Evolutionary conservation across 106 monocot genomes (phyloP).

Genomic region (Agapanthus africanus): DNA sequence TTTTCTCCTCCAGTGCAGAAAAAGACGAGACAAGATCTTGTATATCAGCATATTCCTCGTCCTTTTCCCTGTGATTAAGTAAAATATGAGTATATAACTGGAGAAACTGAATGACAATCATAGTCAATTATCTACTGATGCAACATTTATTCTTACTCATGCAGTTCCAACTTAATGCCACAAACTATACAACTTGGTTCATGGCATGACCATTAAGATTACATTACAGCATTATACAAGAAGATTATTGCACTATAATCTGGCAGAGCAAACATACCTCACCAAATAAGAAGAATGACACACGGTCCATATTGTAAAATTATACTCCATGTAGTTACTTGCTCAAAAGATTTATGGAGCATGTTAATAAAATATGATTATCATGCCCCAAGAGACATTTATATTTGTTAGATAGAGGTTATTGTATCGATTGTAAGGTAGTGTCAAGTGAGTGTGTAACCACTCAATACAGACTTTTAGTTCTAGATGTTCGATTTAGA

Average conservation of each 20-base stretch:
- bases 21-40: slow-evolving; percentile 69
- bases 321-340: neutral
- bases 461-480: too few species aligned
- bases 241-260: neutral
- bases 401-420: too few species aligned
- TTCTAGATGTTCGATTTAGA: too few species aligned
- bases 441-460: too few species aligned
- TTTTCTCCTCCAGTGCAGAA: slow-evolving; percentile 84
- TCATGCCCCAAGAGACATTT: too few species aligned
- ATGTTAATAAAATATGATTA: too few species aligned
- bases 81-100: neutral
- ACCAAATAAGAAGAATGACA: neutral
- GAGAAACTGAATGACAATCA: neutral
- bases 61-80: slow-evolving; percentile 41
- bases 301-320: neutral
- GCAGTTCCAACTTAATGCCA: neutral
- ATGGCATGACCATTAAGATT: neutral
- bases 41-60: slow-evolving; percentile 66
- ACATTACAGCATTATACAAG: neutral
- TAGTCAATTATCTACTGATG: neutral
- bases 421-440: too few species aligned
- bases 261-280: neutral
- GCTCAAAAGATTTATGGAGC: too few species aligned
- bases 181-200: neutral
- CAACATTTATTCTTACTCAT: neutral